A percentile compares a stretch with the other conserved stretches of the same genome.
Evolutionary conservation across 768 basidiomycete genomes (phyloP).

Genomic region (Auricularia cornea): DNA sequence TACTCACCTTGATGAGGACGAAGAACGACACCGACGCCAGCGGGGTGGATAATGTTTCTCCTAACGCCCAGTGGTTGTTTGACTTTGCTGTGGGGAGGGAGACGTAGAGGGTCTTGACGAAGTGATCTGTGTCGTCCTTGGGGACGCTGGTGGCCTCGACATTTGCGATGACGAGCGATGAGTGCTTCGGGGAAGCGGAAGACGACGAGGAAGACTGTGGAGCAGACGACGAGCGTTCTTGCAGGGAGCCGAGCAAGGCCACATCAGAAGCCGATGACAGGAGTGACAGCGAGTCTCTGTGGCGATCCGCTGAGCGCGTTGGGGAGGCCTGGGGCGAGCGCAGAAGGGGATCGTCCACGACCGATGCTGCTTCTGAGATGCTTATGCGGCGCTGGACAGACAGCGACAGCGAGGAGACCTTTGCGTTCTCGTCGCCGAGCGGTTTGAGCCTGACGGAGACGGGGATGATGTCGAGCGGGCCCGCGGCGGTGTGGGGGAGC

Average conservation of each 20-base stretch:
- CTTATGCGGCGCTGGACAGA: constrained; percentile 66
- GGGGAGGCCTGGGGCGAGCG: constrained; percentile 3
- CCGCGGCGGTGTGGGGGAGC: constrained; percentile 49
- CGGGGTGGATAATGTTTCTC: constrained; percentile 64
- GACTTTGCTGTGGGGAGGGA: constrained; percentile 67
- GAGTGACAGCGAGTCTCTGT: neutral
- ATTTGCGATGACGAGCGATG: constrained; percentile 33
- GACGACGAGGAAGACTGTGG: constrained; percentile 15
- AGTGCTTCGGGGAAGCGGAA: constrained; percentile 15
- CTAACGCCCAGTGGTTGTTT: constrained; percentile 67
- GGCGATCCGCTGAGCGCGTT: constrained; percentile 1
- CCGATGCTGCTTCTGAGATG: constrained; percentile 33
- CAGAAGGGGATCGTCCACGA: constrained; percentile 12
- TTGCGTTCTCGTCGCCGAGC: constrained; percentile 39
- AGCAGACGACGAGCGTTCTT: constrained; percentile 16
- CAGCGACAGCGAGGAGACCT: constrained; percentile 54
- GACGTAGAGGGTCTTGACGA: constrained; percentile 56
- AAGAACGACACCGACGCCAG: constrained; percentile 62
- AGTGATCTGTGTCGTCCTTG: constrained; percentile 48
- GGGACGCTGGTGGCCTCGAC: constrained; percentile 54
- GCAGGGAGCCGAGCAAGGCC: constrained; percentile 13
- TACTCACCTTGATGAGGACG: constrained; percentile 54
- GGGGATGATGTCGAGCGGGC: constrained; percentile 65
- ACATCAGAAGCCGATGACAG: constrained; percentile 3
- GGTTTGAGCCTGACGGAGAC: constrained; percentile 57